phyloP scores from a whole-genome alignment of 495 filamentous ascomycete genomes.

The Corynascus novoguineensis region DNA sequence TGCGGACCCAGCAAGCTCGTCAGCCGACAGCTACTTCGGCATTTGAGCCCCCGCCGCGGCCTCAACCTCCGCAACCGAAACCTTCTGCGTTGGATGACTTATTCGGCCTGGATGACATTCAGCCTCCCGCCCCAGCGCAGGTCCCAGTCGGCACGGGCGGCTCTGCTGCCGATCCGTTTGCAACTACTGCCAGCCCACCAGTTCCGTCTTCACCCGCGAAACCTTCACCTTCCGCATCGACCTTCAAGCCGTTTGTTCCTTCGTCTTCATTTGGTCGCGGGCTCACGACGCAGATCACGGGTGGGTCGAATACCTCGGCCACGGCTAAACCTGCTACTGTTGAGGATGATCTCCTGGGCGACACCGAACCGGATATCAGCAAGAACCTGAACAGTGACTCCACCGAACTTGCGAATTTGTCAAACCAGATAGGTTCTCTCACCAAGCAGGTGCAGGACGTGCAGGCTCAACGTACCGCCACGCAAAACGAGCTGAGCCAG shows the following conservation, averaged over 20 bases:
- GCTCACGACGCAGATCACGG: constrained; percentile 71
- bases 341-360: constrained; percentile 88
- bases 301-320: constrained; percentile 55
- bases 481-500: constrained; percentile 73
- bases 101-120: constrained; percentile 75
- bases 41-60: constrained; percentile 42
- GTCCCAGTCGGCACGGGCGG: constrained; percentile 66
- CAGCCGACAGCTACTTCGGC: constrained; percentile 45
- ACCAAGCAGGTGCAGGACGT: constrained; percentile 91
- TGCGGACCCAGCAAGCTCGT: constrained; percentile 54
- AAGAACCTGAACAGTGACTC: constrained; percentile 84
- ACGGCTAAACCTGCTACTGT: constrained; percentile 24
- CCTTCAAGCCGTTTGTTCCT: constrained; percentile 86
- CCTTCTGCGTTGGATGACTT: constrained; percentile 84
- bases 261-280: constrained; percentile 85
- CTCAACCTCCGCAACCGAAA: constrained; percentile 46
- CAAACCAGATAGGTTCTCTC: constrained; percentile 85
- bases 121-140: constrained; percentile 51
- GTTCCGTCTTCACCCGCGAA: constrained; percentile 51
- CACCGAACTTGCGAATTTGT: constrained; percentile 90
- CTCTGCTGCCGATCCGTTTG: constrained; percentile 57
- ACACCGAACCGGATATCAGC: constrained; percentile 83
- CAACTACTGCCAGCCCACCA: constrained; percentile 38
- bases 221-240: constrained; percentile 42
- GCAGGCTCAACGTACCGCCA: constrained; percentile 67